A percentile compares a stretch with the other conserved stretches of the same genome.
These are phyloP conservation scores for Lathyrus tuberosus DNA, from an alignment of 306 rosid genomes.

Conservation along the genomic window DNA sequence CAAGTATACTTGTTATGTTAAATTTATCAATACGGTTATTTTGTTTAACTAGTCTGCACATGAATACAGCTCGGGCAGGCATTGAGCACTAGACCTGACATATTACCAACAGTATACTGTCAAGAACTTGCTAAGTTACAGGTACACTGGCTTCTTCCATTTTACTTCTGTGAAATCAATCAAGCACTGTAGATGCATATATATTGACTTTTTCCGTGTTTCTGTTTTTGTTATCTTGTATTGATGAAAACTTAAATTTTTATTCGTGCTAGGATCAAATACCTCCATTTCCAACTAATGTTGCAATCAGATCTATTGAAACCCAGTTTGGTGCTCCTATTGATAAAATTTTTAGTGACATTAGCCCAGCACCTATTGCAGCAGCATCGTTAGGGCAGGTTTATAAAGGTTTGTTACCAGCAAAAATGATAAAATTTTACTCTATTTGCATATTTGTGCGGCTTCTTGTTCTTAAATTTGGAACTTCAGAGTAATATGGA, in stretches of 20 bases:
- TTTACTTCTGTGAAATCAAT: slow-evolving; percentile 37
- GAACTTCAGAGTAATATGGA: slow-evolving; percentile 31
- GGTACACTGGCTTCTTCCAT: slow-evolving; percentile 53
- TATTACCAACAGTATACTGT: slow-evolving; percentile 79
- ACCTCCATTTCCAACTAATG: slow-evolving; percentile 84
- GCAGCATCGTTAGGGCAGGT: slow-evolving; percentile 98
- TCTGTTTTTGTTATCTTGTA: slow-evolving; percentile 16
- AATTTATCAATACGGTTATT: slow-evolving; percentile 22
- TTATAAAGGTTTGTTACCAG: slow-evolving; percentile 74
- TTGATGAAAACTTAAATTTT: slow-evolving; percentile 22
- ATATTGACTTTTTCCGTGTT: slow-evolving; percentile 29
- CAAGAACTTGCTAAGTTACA: slow-evolving; percentile 89
- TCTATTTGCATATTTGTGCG: slow-evolving; percentile 25
- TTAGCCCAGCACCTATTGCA: slow-evolving; percentile 80
- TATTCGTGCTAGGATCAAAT: slow-evolving; percentile 73
- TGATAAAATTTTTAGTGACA: slow-evolving; percentile 73
- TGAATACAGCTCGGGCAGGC: slow-evolving; percentile 96
- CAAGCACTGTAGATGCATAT: slow-evolving; percentile 32
- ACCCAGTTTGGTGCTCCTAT: slow-evolving; percentile 70
- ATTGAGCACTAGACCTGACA: slow-evolving; percentile 93
- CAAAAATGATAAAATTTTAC: slow-evolving; percentile 15
- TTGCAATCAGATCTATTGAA: slow-evolving; percentile 82
- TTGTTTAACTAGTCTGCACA: slow-evolving; percentile 41
- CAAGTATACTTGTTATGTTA: slow-evolving; percentile 2
- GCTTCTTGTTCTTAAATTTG: slow-evolving; percentile 22